phyloP scores from a whole-genome alignment of 2,329 filamentous ascomycete species.

The Xylaria sp. region DNA sequence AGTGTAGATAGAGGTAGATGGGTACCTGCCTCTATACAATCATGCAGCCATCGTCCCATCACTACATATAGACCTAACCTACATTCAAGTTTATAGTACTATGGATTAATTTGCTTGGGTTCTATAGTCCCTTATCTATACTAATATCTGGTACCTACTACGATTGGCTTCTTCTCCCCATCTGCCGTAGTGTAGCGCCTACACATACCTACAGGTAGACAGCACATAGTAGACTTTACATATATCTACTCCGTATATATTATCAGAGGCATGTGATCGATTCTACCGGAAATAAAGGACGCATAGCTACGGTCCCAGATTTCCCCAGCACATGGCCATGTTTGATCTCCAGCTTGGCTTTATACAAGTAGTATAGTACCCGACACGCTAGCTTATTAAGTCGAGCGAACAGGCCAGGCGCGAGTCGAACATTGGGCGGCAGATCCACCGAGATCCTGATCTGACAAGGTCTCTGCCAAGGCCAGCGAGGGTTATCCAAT shows the following conservation, averaged over 20 bases:
- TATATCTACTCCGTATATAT: neutral
- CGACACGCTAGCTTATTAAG: neutral
- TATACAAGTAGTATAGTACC: neutral
- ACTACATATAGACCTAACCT: no score
- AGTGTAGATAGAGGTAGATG: neutral
- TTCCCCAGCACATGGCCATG: constrained; percentile 10
- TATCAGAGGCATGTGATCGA: constrained; percentile 4
- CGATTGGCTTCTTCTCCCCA: neutral
- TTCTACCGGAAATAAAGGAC: constrained; percentile 36
- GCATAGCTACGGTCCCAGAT: constrained; percentile 8
- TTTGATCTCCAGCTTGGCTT: constrained; percentile 35
- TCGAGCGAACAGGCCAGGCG: constrained; percentile 26
- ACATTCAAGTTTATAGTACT: no score
- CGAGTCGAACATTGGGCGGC: constrained; percentile 5
- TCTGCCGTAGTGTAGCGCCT: neutral
- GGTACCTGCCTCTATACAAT: neutral
- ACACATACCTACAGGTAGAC: neutral
- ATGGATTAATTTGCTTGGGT: constrained; percentile 4
- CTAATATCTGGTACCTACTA: neutral
- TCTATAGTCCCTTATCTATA: constrained; percentile 12
- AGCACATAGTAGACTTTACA: neutral
- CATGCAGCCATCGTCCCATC: constrained; percentile 7
- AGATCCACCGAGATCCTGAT: constrained; percentile 20
- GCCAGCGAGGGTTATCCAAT: constrained; percentile 24
- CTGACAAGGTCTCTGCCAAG: constrained; percentile 24